phyloP scores from a whole-genome alignment of 2,329 filamentous ascomycete species.

The Aspergillus sp. region DNA sequence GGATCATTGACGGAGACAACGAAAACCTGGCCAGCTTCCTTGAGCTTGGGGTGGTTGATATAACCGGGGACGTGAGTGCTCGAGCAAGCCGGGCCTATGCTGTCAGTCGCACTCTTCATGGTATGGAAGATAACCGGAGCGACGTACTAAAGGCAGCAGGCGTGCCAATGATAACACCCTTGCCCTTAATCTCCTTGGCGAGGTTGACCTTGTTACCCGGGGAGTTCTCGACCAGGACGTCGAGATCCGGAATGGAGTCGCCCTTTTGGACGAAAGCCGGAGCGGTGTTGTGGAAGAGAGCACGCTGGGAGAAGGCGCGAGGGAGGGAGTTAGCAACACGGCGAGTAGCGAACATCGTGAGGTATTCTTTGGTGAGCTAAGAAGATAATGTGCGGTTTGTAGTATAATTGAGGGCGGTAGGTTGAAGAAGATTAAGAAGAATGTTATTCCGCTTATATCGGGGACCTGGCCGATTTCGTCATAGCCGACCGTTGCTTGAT shows the following conservation, averaged over 20 bases:
- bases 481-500: too few species aligned
- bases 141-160: constrained; percentile 66
- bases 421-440: background rate
- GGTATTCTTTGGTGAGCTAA: background rate
- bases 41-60: constrained; percentile 70
- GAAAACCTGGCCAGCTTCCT: constrained; percentile 75
- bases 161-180: constrained; percentile 78
- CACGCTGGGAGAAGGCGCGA: constrained; percentile 23
- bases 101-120: background rate
- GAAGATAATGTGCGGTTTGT: background rate
- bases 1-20: constrained; percentile 91
- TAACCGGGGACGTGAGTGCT: constrained; percentile 76
- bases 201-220: constrained; percentile 89
- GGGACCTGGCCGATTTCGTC: too few species aligned
- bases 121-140: background rate
- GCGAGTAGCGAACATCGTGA: constrained; percentile 33
- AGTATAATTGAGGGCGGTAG: background rate
- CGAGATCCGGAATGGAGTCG: constrained; percentile 69
- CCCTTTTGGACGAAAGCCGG: constrained; percentile 61
- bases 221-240: constrained; percentile 74
- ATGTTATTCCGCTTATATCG: too few species aligned
- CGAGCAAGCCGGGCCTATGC: constrained; percentile 54
- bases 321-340: constrained; percentile 28
- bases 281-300: constrained; percentile 34
- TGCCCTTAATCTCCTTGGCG: constrained; percentile 66